Evolutionary conservation across 2,329 filamentous ascomycete species (phyloP).

Genomic region (Lachnum nothofagi): DNA sequence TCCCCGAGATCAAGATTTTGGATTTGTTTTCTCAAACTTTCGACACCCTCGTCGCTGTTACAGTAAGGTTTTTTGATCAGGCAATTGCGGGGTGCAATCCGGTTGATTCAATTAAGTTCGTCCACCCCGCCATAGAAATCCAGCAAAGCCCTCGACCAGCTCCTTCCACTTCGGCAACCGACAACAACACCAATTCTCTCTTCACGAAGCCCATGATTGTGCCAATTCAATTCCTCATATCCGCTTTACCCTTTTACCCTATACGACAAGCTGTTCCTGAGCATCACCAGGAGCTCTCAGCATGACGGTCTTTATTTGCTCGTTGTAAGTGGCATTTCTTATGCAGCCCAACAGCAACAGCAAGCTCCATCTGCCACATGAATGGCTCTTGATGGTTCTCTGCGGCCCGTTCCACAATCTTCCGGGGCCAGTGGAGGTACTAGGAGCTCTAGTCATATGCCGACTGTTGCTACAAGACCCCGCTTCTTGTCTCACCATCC

Average conservation of each 20-base stretch:
- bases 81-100: no score
- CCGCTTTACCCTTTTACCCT: constrained; percentile 4
- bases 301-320: constrained; percentile 58
- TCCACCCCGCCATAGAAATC: not conserved
- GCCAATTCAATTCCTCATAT: constrained; percentile 17
- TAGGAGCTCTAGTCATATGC: not conserved
- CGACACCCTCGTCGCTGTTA: no score
- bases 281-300: constrained; percentile 15
- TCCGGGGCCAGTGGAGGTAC: not conserved
- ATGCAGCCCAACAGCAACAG: not conserved
- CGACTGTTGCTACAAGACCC: not conserved
- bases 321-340: constrained; percentile 43
- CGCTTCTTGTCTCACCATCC: not conserved
- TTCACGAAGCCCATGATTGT: constrained; percentile 22
- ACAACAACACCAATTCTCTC: constrained; percentile 1
- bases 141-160: not conserved
- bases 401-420: not conserved
- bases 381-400: not conserved
- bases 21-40: no score
- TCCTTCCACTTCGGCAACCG: constrained; percentile 2
- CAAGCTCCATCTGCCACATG: not conserved
- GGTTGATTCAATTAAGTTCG: no score
- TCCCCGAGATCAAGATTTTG: not conserved
- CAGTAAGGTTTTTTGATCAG: no score
- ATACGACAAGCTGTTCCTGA: constrained; percentile 18